Evolutionary conservation across 106 monocot species (phyloP), one percentile per base, ranked within the genome.

Genomic region (Dendrobium catenatum): DNA sequence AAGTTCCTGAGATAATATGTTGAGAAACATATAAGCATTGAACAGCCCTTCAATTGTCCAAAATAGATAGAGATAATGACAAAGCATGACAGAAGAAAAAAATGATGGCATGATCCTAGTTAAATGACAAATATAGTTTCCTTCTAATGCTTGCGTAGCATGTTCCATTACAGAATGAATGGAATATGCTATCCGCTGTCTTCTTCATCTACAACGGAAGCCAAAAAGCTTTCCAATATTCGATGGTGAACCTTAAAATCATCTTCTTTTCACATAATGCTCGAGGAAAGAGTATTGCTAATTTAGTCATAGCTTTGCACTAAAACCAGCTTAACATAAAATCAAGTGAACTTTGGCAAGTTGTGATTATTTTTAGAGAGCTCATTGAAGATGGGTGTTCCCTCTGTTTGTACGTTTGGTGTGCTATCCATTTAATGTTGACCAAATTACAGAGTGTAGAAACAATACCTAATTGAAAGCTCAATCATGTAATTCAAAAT

Each of bases 1-100:
- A 84, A 94, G 90, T 47, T 92, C 89, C 96, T 96, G 90, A 76
- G 47, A 24, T 75, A 72, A 72, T 9, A 68, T 22, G 15, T 16
- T 13, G 31, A 40, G 33, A 37, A 72, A 33, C 29, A 4, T 27
- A 72, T 72, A 72, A 40, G 27, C 40, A 72, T 16, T 72, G 33
- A 72, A 40, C 0, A 33, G 26, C 17, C 72, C 13, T 70, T 33
- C 11, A 70, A 70, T 37, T 70, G 2, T 17, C 18, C 20, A 61
- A 17, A 61, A 61, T 61, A 61, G 59, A 61, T 61, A 19, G 6
- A 22, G n/a, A 61, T 61, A 20, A 61, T 22, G 59, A 64, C 26
- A 26, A 64, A n/a, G 64, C 24, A 26, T 24, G 26, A 26, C 6
- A 64, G 64, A 26, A 64, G 22, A n/a, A 24, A 64, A 64, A 64